phyloP scores from a whole-genome alignment of 257 asterid genomes.

The Forsythia viridissima region DNA sequence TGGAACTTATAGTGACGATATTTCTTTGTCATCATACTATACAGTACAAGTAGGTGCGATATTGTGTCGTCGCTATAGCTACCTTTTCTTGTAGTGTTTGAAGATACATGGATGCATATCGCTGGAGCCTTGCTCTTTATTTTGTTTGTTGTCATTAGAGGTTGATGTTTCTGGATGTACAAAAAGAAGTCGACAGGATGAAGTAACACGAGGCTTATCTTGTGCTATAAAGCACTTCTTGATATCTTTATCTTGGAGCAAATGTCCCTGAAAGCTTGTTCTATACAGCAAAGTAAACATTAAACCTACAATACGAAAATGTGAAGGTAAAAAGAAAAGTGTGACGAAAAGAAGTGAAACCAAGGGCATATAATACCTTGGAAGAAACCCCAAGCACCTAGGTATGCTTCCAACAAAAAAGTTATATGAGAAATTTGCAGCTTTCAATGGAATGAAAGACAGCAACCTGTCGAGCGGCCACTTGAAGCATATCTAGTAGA shows the following conservation, averaged over 20 bases:
- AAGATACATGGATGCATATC: too few species aligned
- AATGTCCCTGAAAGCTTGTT: slow-evolving; percentile 77
- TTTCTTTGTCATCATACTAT: too few species aligned
- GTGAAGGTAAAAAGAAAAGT: neutral
- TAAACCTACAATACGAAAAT: neutral
- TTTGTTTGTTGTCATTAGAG: too few species aligned
- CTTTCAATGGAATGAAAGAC: slow-evolving; percentile 68
- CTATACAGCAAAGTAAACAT: slow-evolving; percentile 34
- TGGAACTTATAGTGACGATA: too few species aligned
- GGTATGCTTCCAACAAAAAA: slow-evolving; percentile 78
- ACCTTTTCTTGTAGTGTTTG: too few species aligned
- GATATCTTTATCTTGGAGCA: slow-evolving; percentile 59
- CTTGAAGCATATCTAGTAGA: slow-evolving; percentile 49
- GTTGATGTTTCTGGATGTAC: too few species aligned
- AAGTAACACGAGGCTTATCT: neutral
- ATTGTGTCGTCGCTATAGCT: too few species aligned
- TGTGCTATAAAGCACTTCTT: slow-evolving; percentile 62
- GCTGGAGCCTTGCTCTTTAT: too few species aligned
- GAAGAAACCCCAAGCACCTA: slow-evolving; percentile 68
- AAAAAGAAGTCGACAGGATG: too few species aligned
- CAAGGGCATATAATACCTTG: slow-evolving; percentile 51
- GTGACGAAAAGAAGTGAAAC: neutral
- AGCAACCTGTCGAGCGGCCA: slow-evolving; percentile 45
- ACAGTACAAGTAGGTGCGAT: too few species aligned
- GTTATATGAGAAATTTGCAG: slow-evolving; percentile 78